Evolutionary conservation across 176 grass and related monocot genomes (phyloP).

Genomic region (Melocanna baccifera): DNA sequence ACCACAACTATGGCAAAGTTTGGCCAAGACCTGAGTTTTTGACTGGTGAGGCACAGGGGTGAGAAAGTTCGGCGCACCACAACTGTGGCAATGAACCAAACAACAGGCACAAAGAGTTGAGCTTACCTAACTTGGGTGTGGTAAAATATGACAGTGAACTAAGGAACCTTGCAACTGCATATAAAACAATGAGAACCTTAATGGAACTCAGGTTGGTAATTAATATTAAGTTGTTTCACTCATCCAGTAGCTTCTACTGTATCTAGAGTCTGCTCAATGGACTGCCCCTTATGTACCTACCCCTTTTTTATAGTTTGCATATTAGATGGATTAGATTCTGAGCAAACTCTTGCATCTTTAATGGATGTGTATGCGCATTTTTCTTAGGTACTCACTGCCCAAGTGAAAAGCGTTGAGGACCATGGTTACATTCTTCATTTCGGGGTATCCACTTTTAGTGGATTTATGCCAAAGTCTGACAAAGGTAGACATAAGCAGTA

Average conservation of each 20-base stretch:
- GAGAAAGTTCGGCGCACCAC: background rate
- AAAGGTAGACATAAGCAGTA: conserved; percentile 42
- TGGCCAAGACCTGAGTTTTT: background rate
- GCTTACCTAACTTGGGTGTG: background rate
- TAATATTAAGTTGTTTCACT: background rate
- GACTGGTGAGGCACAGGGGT: background rate
- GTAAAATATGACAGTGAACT: background rate
- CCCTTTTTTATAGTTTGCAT: background rate
- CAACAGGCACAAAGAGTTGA: background rate
- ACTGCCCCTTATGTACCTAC: background rate
- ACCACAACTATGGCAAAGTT: background rate
- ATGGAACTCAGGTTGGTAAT: background rate
- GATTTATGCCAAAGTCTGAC: conserved; percentile 78
- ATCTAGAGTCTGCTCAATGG: background rate
- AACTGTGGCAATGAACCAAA: background rate
- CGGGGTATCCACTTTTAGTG: conserved; percentile 74
- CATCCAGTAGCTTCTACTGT: background rate
- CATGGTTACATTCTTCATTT: conserved; percentile 99
- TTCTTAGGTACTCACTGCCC: conserved; percentile 70
- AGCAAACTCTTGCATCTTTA: background rate
- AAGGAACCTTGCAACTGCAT: background rate
- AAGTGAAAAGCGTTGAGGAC: conserved; percentile 93
- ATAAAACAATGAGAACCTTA: background rate
- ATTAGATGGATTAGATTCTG: conserved; percentile 10
- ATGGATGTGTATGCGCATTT: conserved; percentile 24